Evolutionary conservation across 768 basidiomycete species (phyloP), one percentile per base, ranked within the genome.

Genomic region (Lactarius sanguifluus): DNA sequence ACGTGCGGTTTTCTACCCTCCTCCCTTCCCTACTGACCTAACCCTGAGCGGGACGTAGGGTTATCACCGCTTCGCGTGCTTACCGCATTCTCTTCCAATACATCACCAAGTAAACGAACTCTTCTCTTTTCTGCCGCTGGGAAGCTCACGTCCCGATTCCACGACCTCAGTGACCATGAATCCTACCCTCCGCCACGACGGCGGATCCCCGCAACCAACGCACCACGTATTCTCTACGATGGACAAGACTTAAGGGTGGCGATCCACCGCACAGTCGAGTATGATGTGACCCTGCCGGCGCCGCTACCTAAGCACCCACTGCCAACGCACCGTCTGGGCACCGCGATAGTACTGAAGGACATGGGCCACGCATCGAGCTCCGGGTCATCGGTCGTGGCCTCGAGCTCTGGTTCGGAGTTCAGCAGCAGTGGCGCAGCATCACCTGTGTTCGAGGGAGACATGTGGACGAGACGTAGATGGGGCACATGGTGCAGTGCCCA

Each of bases 81-180:
- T 66, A 61, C 45, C 64, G 64, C 45, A 54, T 61, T 32, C 59
- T 68, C 34, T 66, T 68, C 55, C 64, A 66, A 43, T 66, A 61
- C 55, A 66, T 66, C 28, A 55, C 57, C 32, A 55, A 47, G 62
- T 67, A 38, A 23, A 20, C 28, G 28, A 30, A 3, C 12, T 12
- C 15, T 50, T 18, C 38, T 25, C 15, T 30, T 54, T 3, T 18
- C 34, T 34, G 7, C 34, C n/a, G 20, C 16, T 23, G 18, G 30
- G 54, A 65, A 18, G 16, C 64, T 60, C 32, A 65, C 52, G 38
- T 55, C 12, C 25, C 12, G 43, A 52, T 23, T 32, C 8, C 30
- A 12, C 20, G 30, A 18, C 30, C 15, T n/a, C 56, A 65, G 59
- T 50, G 59, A 61, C 45, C 20, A 13, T 20, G 55, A 56, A 3